Conservation (phyloP, 129 eudicot species). For the Arctium lappa region DNA sequence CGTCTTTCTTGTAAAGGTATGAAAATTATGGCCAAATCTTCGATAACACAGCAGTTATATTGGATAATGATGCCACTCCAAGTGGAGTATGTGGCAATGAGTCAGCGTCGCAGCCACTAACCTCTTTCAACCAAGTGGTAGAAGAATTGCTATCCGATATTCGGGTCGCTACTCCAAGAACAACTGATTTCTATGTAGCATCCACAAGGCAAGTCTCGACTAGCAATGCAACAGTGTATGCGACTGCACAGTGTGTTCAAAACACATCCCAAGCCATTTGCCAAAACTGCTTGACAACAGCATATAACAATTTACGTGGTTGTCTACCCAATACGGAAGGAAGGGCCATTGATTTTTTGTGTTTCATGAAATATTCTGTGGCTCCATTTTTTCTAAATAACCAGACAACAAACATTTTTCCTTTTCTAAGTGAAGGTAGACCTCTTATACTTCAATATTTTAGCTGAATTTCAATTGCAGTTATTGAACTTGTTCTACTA, state of each 20-base stretch:
- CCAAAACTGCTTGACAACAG: slow-evolving; percentile 41
- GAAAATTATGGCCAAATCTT: slow-evolving; percentile 32
- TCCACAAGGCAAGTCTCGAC: slow-evolving; percentile 25
- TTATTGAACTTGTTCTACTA: neutral
- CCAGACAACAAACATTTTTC: slow-evolving; percentile 33
- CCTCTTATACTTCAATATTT: neutral
- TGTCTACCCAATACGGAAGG: slow-evolving; percentile 53
- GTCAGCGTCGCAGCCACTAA: slow-evolving; percentile 19
- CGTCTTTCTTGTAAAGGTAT: slow-evolving; percentile 28
- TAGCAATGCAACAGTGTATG: slow-evolving; percentile 34
- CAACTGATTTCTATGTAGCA: slow-evolving; percentile 47
- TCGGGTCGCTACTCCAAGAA: slow-evolving; percentile 46
- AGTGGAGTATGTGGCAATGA: slow-evolving; percentile 29
- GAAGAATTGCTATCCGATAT: slow-evolving; percentile 35
- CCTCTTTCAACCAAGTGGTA: slow-evolving; percentile 27
- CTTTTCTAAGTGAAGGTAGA: slow-evolving; percentile 41
- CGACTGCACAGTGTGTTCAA: slow-evolving; percentile 42
- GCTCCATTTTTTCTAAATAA: slow-evolving; percentile 28
- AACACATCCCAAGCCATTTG: slow-evolving; percentile 40
- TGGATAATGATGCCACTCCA: slow-evolving; percentile 30
- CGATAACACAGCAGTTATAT: neutral
- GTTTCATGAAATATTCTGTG: slow-evolving; percentile 54
- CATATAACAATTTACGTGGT: slow-evolving; percentile 35
- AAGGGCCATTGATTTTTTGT: slow-evolving; percentile 41
- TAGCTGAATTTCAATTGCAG: neutral